Base-by-base conservation (phyloP, 768 basidiomycete genomes). In the Calocybe cyanea region DNA sequence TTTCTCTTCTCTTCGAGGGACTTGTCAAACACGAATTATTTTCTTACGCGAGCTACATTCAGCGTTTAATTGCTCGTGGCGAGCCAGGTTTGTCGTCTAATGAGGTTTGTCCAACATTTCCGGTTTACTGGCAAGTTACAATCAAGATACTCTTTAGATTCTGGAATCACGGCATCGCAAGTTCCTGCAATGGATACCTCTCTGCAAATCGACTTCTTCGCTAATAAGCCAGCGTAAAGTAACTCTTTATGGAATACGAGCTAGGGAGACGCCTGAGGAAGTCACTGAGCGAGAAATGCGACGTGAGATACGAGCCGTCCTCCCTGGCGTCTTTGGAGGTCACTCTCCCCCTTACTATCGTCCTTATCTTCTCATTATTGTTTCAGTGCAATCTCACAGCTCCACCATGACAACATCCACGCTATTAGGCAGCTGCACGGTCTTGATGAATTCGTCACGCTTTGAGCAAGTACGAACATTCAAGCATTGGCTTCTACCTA, bases 61-160 rank as follows among this genome's bases (percentile, higher is more conserved):
- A 89, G 56, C 77, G 87, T 33, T 70, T 92, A n/a, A 80, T 92
- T 44, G 87, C 87, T 3, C 77, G 90, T 14, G 83, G 86, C 7
- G 89, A 91, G 59, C 54, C 63, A 0, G 85, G 81, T 7, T 61
- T 89, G 28, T 73, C 74, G 3, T 71, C 60, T 50, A 61, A 63
- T 13, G 76, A 82, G 63, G 85, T 84, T 54, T 25, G 73, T 53
- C 41, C 15, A 25, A 30, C 28, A n/a, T 20, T 3, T 9, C 25
- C 20, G 39, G 38, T 8, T 9, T 2, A 43, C 43, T 31, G 45
- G 38, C 9, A 24, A 54, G 49, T 53, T 56, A 37, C 43, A 23
- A n/a, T 14, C 43, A 40, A 25, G 11, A 41, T 24, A 37, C n/a
- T 35, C 30, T 48, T 4, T 48, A 83, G 79, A 64, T 61, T 21